Base-by-base conservation (phyloP, 495 filamentous ascomycete species). In the Podospora bellae-mahoneyi region DNA sequence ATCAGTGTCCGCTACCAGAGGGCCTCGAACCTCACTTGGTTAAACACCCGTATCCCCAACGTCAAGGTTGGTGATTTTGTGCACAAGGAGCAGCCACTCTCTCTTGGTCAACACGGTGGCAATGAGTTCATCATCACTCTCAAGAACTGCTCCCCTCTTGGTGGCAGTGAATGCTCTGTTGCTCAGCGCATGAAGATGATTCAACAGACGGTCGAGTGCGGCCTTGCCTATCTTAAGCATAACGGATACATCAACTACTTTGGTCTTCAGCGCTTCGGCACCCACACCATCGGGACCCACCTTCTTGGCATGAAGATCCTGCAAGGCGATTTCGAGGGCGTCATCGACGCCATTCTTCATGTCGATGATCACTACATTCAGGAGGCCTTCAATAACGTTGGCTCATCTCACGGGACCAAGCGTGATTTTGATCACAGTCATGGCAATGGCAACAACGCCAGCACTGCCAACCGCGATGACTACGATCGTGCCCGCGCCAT, bases 191-290 rank as follows among this genome's bases (percentile, higher is more conserved):
- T 80, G n/a, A 72, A 69, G 27, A 76, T 76, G 64, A 69, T 75
- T 1, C 77, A 78, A 39, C 64, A 75, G 18, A 75, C 77, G 3
- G 68, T 85, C 7, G 72, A 80, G 56, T 74, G 76, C 15, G 81
- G 79, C 1, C 67, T 87, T 15, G 79, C 84, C 5, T 77, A 90
- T 55, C 82, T 97, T 5, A 79, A 78, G 15, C 73, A 85, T 58
- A 80, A 86, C 16, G 95, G 95, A 0, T 99, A 96, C 79, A 87
- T 98, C 77, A 98, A 99, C 77, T 98, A 98, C 81, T 99, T 91
- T 68, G 95, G 95, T 16, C 86, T 97, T 2, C 95, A 99, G 79
- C 88, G 95, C 15, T 99, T 99, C 71, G 95, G 95, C 27, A 91
- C 92, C 3, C 94, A 93, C 77, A 78, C 85, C 3, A 90, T 89